Conservation (phyloP, 2,329 filamentous ascomycete species). For the Trichoderma semiorbis region DNA sequence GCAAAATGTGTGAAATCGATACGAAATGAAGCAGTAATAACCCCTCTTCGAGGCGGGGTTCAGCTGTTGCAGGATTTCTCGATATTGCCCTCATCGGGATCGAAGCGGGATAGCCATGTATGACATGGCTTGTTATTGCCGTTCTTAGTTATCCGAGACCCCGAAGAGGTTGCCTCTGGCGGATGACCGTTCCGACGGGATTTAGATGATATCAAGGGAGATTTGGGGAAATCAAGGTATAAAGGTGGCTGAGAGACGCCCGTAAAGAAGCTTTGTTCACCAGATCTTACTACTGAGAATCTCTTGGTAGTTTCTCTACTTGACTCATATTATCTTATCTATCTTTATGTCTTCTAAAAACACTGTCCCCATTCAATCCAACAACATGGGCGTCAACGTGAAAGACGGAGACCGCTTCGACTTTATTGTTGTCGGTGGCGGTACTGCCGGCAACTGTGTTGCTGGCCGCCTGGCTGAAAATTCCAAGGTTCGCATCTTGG, state of each 20-base stretch:
- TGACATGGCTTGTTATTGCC: background rate
- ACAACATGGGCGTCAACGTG: conserved; percentile 19
- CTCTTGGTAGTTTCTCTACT: background rate
- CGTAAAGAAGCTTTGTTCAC: background rate
- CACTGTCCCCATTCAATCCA: conserved; percentile 8
- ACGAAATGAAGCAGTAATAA: background rate
- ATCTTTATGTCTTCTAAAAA: background rate
- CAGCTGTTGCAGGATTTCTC: background rate
- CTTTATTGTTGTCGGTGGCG: conserved; percentile 34
- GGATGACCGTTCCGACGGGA: background rate
- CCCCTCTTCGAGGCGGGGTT: background rate
- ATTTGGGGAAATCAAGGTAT: background rate
- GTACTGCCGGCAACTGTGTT: conserved; percentile 35
- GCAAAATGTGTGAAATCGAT: background rate
- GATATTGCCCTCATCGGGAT: background rate
- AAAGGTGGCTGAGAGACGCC: background rate
- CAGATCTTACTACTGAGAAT: background rate
- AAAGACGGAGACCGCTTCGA: conserved; percentile 24
- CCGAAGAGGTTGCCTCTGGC: background rate
- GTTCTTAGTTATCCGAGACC: background rate
- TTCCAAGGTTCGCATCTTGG: conserved; percentile 39
- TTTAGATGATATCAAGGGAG: background rate
- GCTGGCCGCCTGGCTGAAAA: conserved; percentile 37
- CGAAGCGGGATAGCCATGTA: background rate
- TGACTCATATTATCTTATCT: background rate